Evolutionary conservation across 805 yeast genomes (phyloP), one percentile per base, ranked within the genome.

Genomic region (Schwanniomyces vanrijiae): DNA sequence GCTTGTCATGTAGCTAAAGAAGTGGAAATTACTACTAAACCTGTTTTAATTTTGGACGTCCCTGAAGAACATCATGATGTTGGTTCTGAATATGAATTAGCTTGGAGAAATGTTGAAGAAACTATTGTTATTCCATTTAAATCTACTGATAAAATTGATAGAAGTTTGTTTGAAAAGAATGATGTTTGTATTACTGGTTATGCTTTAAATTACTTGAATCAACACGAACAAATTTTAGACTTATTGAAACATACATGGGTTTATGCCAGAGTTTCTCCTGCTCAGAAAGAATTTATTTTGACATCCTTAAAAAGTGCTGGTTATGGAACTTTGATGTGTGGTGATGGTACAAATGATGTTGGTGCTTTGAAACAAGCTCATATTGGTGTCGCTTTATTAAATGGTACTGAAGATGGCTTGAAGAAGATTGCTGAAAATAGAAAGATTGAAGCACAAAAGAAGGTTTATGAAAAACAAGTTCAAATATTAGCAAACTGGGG

Each of bases 281-380:
- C 86, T 21, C 99, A 94, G 73, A 94, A 94, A 71, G 99, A 94
- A 69, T 90, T 86, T 55, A 84, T 94, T 58, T 76, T 94, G 60
- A 85, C 83, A 51, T 80, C 90, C 33, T 80, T 89, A 65, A 94
- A 92, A 67, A 84, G 82, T 52, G 78, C 89, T 65, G 97, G 97
- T 21, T 94, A 92, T 70, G 86, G 82, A 62, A 94, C 98, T 20
- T 78, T 94, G 59, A 94, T 94, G 99, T 94, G 99, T 71, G 99
- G 99, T 77, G 99, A 94, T 71, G 99, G 99, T 71, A 94, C 99
- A n/a, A 94, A 94, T 64, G 99, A 94, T 76, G 99, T 94, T 43
- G 99, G 99, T 69, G 99, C 99, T 45, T 81, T 94, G 71, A 94
- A 94, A 68, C 98, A 94, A 74, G 98, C 99, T 2, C 96, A 94